Percentiles rank a stretch among this genome's conserved stretches.
Conservation (phyloP, 1,284 basidiomycete species). For the Serendipita sp. region DNA sequence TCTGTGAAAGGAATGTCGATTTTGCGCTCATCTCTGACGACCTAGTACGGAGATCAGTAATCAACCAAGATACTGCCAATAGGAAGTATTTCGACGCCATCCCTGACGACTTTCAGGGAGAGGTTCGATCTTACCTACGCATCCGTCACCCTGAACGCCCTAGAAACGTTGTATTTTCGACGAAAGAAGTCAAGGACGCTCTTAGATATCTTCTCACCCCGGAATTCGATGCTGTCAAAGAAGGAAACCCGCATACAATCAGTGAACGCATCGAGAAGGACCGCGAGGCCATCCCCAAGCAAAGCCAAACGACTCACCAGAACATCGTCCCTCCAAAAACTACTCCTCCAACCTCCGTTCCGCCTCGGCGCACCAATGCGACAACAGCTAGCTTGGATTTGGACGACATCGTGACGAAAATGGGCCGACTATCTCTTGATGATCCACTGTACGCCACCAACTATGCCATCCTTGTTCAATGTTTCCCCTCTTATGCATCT, state of each 20-base stretch:
- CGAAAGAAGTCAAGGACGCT: neutral
- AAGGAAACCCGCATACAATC: neutral
- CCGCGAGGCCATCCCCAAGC: neutral
- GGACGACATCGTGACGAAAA: too few species aligned
- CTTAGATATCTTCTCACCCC: neutral
- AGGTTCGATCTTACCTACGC: neutral
- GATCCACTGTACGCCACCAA: too few species aligned
- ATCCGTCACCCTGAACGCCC: neutral
- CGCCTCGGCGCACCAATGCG: too few species aligned
- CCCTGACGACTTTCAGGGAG: neutral
- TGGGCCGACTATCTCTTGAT: too few species aligned
- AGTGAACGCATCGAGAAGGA: neutral
- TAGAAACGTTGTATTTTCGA: neutral
- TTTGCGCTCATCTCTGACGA: neutral
- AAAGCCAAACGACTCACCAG: neutral
- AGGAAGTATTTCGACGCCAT: neutral
- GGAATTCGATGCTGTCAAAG: neutral
- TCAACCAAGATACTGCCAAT: neutral
- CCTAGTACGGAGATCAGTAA: neutral
- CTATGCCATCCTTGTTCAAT: too few species aligned
- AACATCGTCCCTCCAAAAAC: neutral
- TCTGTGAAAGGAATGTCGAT: neutral
- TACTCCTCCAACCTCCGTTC: too few species aligned
- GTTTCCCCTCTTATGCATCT: too few species aligned
- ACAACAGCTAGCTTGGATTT: too few species aligned